Conservation (phyloP, 495 filamentous ascomycete species). For the Talaromyces stipitatus region DNA sequence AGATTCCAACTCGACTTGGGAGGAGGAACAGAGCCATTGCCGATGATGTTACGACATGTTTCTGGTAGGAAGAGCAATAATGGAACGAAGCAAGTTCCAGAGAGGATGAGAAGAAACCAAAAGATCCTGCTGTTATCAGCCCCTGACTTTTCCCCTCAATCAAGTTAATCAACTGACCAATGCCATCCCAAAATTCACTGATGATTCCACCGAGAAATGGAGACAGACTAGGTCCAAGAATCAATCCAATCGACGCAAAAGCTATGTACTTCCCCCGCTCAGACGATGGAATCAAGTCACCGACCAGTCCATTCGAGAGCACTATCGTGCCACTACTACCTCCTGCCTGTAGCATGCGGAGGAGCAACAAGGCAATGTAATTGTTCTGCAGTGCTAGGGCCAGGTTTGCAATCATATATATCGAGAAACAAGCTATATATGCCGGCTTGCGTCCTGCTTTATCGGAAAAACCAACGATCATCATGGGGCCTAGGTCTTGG, state of each 20-base stretch:
- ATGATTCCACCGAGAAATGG: slow-evolving; percentile 60
- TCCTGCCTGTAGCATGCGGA: slow-evolving; percentile 43
- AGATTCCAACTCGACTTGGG: slow-evolving; percentile 11
- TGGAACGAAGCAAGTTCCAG: slow-evolving; percentile 25
- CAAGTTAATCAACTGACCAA: neutral
- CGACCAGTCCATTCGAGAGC: slow-evolving; percentile 35
- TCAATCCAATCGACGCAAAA: slow-evolving; percentile 23
- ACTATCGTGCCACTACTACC: slow-evolving; percentile 43
- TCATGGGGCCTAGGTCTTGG: slow-evolving; percentile 42
- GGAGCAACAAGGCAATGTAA: slow-evolving; percentile 35
- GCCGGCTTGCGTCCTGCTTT: slow-evolving; percentile 39
- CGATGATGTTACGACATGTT: slow-evolving; percentile 35
- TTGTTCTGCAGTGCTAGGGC: slow-evolving; percentile 37
- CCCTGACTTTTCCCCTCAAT: neutral
- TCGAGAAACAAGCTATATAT: slow-evolving; percentile 36
- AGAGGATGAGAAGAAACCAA: slow-evolving; percentile 61
- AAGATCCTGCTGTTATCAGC: slow-evolving; percentile 44
- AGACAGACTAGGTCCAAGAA: slow-evolving; percentile 36
- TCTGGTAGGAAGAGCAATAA: slow-evolving; percentile 33
- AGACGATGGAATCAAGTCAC: slow-evolving; percentile 35
- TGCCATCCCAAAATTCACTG: slow-evolving; percentile 60
- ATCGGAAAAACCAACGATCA: slow-evolving; percentile 44
- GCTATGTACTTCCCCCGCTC: slow-evolving; percentile 45
- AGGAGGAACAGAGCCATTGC: slow-evolving; percentile 26
- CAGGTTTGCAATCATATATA: slow-evolving; percentile 42